These are phyloP conservation scores for Helminthosporium solani DNA, from an alignment of 2,329 filamentous ascomycete species.

Conservation along the genomic window DNA sequence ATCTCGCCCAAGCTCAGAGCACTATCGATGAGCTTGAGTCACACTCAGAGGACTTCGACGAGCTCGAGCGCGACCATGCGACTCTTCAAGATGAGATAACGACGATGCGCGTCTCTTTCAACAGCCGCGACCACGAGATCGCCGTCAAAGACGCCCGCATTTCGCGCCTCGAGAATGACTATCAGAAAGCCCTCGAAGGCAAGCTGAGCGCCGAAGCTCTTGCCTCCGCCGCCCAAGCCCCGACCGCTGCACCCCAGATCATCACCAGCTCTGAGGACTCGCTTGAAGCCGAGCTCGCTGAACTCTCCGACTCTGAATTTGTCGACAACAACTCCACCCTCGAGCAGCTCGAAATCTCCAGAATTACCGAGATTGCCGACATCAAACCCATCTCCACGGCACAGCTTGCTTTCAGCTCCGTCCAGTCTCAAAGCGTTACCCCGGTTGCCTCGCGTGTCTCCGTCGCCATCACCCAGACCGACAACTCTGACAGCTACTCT, in stretches of 20 bases:
- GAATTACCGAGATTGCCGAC: slow-evolving; percentile 5
- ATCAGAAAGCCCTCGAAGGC: slow-evolving; percentile 18
- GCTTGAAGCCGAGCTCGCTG: slow-evolving; percentile 18
- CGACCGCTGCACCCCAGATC: slow-evolving; percentile 10
- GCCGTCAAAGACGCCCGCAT: slow-evolving; percentile 30
- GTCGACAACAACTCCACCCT: neutral
- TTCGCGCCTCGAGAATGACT: slow-evolving; percentile 18
- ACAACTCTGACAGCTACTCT: neutral
- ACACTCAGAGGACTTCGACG: slow-evolving; percentile 5
- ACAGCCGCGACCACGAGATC: slow-evolving; percentile 16
- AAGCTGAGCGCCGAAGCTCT: slow-evolving; percentile 10
- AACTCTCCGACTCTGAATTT: slow-evolving; percentile 7
- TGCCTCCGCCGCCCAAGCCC: slow-evolving; percentile 8
- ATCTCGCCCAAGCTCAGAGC: slow-evolving; percentile 11
- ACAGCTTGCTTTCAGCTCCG: neutral
- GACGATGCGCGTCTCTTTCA: slow-evolving; percentile 5
- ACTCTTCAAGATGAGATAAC: slow-evolving; percentile 15
- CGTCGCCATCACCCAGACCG: slow-evolving; percentile 4
- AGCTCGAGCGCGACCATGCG: slow-evolving; percentile 3
- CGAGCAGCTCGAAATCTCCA: slow-evolving; percentile 12
- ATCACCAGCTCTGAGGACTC: slow-evolving; percentile 11
- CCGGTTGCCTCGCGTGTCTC: neutral
- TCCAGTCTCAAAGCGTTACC: neutral
- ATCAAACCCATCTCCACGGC: slow-evolving; percentile 3
- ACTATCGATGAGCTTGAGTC: slow-evolving; percentile 11